Conservation (phyloP, 2,329 filamentous ascomycete species). For the Davidsoniella eucalypti region DNA sequence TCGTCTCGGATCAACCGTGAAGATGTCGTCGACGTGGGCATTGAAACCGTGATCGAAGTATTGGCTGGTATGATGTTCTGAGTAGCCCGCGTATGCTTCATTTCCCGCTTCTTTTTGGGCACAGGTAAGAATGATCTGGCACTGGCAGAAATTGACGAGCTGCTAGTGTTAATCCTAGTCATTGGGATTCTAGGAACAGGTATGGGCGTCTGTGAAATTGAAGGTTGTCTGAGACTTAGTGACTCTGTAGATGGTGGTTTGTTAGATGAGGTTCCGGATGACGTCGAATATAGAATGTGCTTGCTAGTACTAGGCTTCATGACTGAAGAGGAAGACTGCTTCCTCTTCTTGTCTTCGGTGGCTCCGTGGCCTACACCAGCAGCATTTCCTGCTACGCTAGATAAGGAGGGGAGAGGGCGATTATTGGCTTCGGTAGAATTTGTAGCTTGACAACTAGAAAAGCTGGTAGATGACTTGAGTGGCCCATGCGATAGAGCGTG, state of each 20-base stretch:
- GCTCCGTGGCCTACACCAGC: not conserved
- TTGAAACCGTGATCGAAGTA: not conserved
- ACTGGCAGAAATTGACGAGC: not conserved
- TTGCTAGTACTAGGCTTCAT: not conserved
- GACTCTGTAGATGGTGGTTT: not conserved
- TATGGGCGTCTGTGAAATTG: not conserved
- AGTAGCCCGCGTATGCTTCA: not conserved
- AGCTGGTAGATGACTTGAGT: not conserved
- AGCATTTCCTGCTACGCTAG: not conserved
- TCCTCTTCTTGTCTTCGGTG: not conserved
- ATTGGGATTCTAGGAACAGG: not conserved
- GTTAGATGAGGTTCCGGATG: constrained; percentile 2
- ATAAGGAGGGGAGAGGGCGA: not conserved
- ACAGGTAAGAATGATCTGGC: not conserved
- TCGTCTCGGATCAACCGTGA: too few relatives aligned
- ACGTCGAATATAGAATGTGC: not conserved
- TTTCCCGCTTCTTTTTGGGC: not conserved
- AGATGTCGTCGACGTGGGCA: too few relatives aligned
- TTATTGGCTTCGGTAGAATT: not conserved
- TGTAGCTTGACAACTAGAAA: too few relatives aligned
- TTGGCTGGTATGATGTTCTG: not conserved
- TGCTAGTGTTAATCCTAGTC: not conserved
- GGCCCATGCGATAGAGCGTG: not conserved
- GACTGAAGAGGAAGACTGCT: not conserved
- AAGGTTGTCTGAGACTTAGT: not conserved